Base-by-base conservation (phyloP, 495 filamentous ascomycete genomes). In the Aspergillus nanangensis region DNA sequence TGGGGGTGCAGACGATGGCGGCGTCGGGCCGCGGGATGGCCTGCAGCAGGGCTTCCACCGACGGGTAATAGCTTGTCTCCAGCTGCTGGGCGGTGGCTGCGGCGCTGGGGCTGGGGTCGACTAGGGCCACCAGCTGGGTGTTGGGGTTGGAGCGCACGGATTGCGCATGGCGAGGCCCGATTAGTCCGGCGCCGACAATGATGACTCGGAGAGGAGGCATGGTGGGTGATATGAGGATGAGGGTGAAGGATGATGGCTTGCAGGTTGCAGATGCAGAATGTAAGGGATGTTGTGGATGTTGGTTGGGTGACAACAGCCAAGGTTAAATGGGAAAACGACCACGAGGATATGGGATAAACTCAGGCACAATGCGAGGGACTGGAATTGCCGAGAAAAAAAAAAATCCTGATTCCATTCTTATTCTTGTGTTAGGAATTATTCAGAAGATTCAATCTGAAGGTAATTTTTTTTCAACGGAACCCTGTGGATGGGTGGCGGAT, bases 1-100 rank as follows among this genome's bases (percentile, higher is more conserved):
- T 84, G 4, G 80, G 79, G 1, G 78, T 82, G 62, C 75, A 79
- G 42, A 82, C 68, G 20, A 82, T 77, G 13, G 78, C 79, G 24
- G 75, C 79, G 31, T 81, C 67, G 10, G 76, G 76, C 8, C 47
- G 53, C 23, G 56, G 42, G 3, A 52, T 27, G 23, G 45, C 15
- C 8, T 18, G 69, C 1, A 82, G 60, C 37, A 81, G 66, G 0
- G 58, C 60, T 11, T 58, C 25, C 5, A 79, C 54, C 10, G 72
- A 68, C 1, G 53, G 21, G 53, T 64, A 70, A 46, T 60, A 63
- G 44, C 45, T 52, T 8, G 63, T 66, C 17, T 58, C 42, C 1
- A 71, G 52, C 4, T 49, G 15, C 4, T 54, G 10, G 10, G 67
- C 62, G 20, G 53, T 58, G 25, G 47, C 21, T 46, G 53, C 25